Conservation (phyloP, 2,329 filamentous ascomycete species). For the Diplodia intermedia region DNA sequence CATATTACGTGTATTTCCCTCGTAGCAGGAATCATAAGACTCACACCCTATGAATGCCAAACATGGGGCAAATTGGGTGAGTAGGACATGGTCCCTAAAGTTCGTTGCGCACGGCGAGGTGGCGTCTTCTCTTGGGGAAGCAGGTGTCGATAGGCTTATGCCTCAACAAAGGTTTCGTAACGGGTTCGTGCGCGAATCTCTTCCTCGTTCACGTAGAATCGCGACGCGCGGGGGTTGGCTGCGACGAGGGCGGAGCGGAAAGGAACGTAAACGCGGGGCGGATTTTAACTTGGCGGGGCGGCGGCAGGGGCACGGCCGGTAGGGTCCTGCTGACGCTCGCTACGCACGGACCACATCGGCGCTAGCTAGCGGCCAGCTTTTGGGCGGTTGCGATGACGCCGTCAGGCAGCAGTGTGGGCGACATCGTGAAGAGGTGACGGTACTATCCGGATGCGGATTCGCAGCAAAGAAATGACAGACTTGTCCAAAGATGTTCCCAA, state of each 20-base stretch:
- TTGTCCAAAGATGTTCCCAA: not conserved
- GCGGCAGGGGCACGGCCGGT: not conserved
- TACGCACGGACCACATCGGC: not conserved
- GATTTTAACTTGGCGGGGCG: not conserved
- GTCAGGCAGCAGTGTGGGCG: not conserved
- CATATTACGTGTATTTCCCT: too few species aligned
- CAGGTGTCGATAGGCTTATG: too few species aligned
- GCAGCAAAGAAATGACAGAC: not conserved
- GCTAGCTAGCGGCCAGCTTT: conserved; percentile 8
- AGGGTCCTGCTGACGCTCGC: not conserved
- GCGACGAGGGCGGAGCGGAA: not conserved
- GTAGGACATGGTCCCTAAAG: not conserved
- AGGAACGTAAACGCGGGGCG: conserved; percentile 3
- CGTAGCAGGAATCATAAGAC: too few species aligned
- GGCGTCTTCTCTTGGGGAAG: too few species aligned
- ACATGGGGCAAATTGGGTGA: not conserved
- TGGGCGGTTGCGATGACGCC: not conserved
- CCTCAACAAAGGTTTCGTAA: too few species aligned
- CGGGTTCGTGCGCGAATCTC: too few species aligned
- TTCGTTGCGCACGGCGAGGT: too few species aligned
- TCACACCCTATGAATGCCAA: not conserved
- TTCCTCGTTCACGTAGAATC: not conserved
- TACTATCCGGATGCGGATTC: not conserved
- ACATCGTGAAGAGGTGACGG: not conserved
- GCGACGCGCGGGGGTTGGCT: conserved; percentile 3